A percentile compares a stretch with the other conserved stretches of the same genome.
phyloP scores from a whole-genome alignment of 106 monocot species.

The Dendrobium nobile region DNA sequence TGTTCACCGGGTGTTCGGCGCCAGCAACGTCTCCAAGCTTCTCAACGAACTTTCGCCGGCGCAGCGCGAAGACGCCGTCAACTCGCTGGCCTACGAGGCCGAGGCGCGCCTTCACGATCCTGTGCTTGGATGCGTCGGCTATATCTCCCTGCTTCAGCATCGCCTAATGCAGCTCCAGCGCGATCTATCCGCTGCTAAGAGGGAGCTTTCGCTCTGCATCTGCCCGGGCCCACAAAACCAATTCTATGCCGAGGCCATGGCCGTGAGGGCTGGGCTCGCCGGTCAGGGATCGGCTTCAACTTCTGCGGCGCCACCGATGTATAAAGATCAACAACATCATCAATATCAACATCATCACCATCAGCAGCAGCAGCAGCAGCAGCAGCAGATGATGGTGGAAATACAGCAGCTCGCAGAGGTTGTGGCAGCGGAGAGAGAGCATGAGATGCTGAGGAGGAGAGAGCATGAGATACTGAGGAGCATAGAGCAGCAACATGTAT shows the following conservation, averaged over 20 bases:
- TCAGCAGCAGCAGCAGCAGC: constrained; percentile 9
- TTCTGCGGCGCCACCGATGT: background rate
- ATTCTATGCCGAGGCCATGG: background rate
- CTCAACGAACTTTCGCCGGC: constrained; percentile 49
- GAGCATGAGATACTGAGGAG: background rate
- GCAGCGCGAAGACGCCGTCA: constrained; percentile 59
- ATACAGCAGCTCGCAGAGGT: background rate
- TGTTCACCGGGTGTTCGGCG: constrained; percentile 83
- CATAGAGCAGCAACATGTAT: too few species aligned
- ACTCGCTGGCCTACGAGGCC: constrained; percentile 55
- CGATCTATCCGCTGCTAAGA: constrained; percentile 33
- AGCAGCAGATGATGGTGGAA: background rate
- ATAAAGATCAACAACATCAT: background rate
- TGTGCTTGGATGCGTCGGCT: constrained; percentile 53
- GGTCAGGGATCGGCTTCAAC: background rate
- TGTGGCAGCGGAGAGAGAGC: background rate
- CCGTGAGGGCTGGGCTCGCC: background rate
- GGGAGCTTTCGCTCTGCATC: constrained; percentile 28
- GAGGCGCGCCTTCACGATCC: constrained; percentile 49
- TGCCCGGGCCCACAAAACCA: constrained; percentile 3
- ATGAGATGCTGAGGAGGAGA: background rate
- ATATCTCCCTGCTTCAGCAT: constrained; percentile 39
- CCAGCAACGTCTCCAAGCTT: constrained; percentile 80
- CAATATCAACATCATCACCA: background rate
- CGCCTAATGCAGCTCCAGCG: constrained; percentile 26